Conservation (phyloP, 768 basidiomycete species). For the Cyclocybe aegerita region DNA sequence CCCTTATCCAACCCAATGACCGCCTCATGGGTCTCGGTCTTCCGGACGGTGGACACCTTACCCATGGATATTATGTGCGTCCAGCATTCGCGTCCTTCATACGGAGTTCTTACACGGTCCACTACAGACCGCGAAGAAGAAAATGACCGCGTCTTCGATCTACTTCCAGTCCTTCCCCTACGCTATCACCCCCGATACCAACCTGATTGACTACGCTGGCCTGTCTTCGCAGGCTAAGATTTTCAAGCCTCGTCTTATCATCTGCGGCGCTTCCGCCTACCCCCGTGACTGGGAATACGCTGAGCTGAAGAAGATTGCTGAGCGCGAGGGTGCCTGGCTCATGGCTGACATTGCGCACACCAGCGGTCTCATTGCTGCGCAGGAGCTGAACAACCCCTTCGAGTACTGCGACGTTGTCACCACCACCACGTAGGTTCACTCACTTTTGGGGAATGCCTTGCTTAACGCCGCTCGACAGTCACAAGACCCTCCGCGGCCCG, state of each 20-base stretch:
- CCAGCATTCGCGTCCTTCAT: conserved; percentile 3
- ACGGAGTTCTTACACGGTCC: conserved; percentile 10
- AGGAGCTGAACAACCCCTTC: conserved; percentile 89
- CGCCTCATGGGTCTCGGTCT: conserved; percentile 98
- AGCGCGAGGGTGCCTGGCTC: conserved; percentile 87
- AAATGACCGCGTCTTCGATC: conserved; percentile 99
- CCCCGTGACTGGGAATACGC: conserved; percentile 98
- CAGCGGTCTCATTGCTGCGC: conserved; percentile 90
- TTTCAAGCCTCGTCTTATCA: conserved; percentile 93
- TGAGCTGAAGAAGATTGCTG: conserved; percentile 74
- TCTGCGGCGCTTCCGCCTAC: conserved; percentile 98
- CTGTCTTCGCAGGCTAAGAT: conserved; percentile 86
- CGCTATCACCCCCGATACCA: conserved; percentile 74
- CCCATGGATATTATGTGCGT: conserved; percentile 93
- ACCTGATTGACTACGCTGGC: conserved; percentile 85
- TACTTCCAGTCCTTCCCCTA: conserved; percentile 99
- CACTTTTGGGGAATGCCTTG: background rate
- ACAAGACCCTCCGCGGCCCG: conserved; percentile 98
- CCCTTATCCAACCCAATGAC: conserved; percentile 95
- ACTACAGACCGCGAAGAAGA: conserved; percentile 91
- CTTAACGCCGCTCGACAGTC: conserved; percentile 40
- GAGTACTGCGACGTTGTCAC: conserved; percentile 97
- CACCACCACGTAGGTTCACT: conserved; percentile 79
- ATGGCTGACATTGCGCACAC: conserved; percentile 99
- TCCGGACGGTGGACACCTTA: conserved; percentile 95